Evolutionary conservation across 805 yeast species (phyloP).

Genomic region (Hanseniaspora taiwanica): DNA sequence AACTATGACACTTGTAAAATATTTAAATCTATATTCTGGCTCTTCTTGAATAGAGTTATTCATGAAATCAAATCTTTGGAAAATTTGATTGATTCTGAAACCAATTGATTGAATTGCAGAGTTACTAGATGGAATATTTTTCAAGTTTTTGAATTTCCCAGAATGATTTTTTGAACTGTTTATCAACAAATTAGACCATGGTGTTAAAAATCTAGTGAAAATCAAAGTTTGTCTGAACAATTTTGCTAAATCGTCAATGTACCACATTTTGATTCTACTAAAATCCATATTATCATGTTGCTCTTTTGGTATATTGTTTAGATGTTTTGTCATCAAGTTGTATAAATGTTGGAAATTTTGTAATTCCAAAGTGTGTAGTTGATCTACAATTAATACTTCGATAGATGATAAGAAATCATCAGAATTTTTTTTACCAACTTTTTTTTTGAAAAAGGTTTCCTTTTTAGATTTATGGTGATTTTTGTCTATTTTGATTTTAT

Average conservation of each 20-base stretch:
- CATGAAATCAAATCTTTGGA: conserved; percentile 51
- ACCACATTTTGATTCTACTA: conserved; percentile 84
- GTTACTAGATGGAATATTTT: conserved; percentile 44
- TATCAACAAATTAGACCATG: conserved; percentile 59
- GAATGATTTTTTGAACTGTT: conserved; percentile 39
- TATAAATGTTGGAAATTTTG: conserved; percentile 85
- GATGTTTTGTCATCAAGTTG: conserved; percentile 48
- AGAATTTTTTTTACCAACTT: conserved; percentile 36
- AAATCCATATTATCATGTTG: conserved; percentile 72
- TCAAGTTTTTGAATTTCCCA: conserved; percentile 49
- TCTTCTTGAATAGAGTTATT: conserved; percentile 31
- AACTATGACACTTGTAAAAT: conserved; percentile 57
- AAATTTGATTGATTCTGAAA: conserved; percentile 50
- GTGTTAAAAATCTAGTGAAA: conserved; percentile 66
- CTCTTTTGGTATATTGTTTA: conserved; percentile 67
- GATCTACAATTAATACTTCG: conserved; percentile 69
- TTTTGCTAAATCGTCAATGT: conserved; percentile 68
- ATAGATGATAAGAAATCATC: conserved; percentile 80
- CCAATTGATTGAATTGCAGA: conserved; percentile 25
- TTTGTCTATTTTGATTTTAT: conserved; percentile 19
- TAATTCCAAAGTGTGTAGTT: conserved; percentile 74
- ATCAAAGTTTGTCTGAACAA: conserved; percentile 65
- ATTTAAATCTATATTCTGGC: conserved; percentile 73
- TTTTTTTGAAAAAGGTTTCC: conserved; percentile 5
- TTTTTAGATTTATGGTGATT: neutral